Conservation (phyloP, 192 early-diverging fungal genomes). For the Coemansia sp. region DNA sequence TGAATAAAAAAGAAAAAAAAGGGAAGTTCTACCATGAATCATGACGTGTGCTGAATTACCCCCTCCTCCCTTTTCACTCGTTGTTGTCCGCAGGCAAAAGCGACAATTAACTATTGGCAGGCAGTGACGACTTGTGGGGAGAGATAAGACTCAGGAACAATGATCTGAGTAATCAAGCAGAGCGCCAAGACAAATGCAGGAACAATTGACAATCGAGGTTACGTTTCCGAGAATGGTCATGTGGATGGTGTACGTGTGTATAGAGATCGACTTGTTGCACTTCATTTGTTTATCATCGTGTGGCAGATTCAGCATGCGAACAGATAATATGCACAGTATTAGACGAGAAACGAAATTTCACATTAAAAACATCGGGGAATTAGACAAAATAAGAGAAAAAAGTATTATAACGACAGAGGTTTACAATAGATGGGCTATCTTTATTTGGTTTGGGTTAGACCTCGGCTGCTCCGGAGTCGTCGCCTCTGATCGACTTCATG, state of each 20-base stretch:
- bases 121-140: too few relatives aligned
- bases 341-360: neutral
- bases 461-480: constrained; percentile 42
- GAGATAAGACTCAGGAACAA: too few relatives aligned
- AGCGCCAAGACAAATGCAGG: too few relatives aligned
- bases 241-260: too few relatives aligned
- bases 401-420: neutral
- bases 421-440: neutral
- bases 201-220: too few relatives aligned
- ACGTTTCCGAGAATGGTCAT: too few relatives aligned
- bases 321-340: neutral
- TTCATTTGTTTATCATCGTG: too few relatives aligned
- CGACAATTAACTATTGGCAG: too few relatives aligned
- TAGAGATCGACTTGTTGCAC: too few relatives aligned
- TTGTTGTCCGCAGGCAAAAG: neutral
- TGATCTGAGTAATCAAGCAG: too few relatives aligned
- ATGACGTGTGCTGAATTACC: neutral
- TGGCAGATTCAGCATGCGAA: too few relatives aligned
- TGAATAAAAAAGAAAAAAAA: neutral
- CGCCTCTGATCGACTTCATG: constrained; percentile 29
- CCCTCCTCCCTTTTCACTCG: neutral
- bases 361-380: constrained; percentile 8
- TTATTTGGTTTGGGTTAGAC: constrained; percentile 22
- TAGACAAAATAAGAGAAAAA: constrained; percentile 6
- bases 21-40: neutral